Evolutionary conservation across 2,329 filamentous ascomycete genomes (phyloP).

Genomic region (Aureobasidium uvarum): DNA sequence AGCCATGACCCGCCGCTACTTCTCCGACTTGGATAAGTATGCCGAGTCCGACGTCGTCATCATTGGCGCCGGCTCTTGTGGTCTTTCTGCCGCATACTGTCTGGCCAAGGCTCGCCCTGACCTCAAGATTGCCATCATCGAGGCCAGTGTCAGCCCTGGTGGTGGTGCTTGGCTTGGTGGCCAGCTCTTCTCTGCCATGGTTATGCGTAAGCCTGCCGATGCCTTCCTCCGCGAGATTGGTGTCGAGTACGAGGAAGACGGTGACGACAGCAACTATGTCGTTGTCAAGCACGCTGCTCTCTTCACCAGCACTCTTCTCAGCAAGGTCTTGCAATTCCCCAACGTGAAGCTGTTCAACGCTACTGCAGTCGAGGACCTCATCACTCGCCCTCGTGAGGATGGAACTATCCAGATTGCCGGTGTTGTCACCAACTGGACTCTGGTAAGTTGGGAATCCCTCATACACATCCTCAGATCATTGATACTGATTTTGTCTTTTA

Average conservation of each 20-base stretch:
- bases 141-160: slow-evolving; percentile 81
- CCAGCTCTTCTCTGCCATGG: slow-evolving; percentile 92
- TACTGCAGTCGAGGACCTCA: slow-evolving; percentile 86
- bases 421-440: slow-evolving; percentile 94
- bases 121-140: slow-evolving; percentile 86
- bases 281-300: slow-evolving; percentile 92
- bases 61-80: slow-evolving; percentile 84
- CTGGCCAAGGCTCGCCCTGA: slow-evolving; percentile 81
- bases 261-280: slow-evolving; percentile 63
- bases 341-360: slow-evolving; percentile 98
- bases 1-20: slow-evolving; percentile 93
- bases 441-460: slow-evolving; percentile 53
- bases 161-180: slow-evolving; percentile 88
- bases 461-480: slow-evolving; percentile 40
- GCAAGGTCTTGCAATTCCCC: slow-evolving; percentile 76
- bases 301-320: slow-evolving; percentile 84
- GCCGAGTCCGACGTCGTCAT: slow-evolving; percentile 95
- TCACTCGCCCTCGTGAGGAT: slow-evolving; percentile 65
- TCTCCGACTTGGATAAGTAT: slow-evolving; percentile 81
- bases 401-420: slow-evolving; percentile 71
- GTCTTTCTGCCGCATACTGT: slow-evolving; percentile 79
- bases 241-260: slow-evolving; percentile 84
- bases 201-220: slow-evolving; percentile 90
- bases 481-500: background rate
- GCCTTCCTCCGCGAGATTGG: slow-evolving; percentile 77